Conservation (phyloP, 345 rosid species). For the Boechera divaricarpa region DNA sequence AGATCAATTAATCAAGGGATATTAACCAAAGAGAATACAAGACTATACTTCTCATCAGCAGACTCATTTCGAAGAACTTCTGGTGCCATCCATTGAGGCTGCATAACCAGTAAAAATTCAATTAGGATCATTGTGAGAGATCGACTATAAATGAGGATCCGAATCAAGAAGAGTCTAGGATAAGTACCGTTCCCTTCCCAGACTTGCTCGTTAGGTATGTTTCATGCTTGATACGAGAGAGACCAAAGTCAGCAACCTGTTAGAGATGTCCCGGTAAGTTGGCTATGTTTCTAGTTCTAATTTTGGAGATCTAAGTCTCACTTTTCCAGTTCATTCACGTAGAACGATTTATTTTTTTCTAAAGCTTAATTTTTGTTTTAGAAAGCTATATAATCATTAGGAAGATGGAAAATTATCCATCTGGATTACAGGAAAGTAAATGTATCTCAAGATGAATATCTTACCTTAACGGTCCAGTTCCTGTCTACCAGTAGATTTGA, state of each 20-base stretch:
- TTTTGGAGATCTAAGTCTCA: slow-evolving; percentile 1
- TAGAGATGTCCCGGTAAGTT: slow-evolving; percentile 32
- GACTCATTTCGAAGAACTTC: slow-evolving; percentile 98
- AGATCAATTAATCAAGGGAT: slow-evolving; percentile 7
- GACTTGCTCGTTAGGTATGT: slow-evolving; percentile 76
- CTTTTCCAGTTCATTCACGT: slow-evolving; percentile 5
- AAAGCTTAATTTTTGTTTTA: neutral
- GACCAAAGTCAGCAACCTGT: slow-evolving; percentile 99
- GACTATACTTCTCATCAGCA: slow-evolving; percentile 88
- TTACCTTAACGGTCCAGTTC: slow-evolving; percentile 96
- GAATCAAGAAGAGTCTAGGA: slow-evolving; percentile 10
- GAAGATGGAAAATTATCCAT: slow-evolving; percentile 2
- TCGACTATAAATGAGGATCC: neutral
- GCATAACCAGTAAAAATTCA: slow-evolving; percentile 34
- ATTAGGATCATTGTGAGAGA: neutral
- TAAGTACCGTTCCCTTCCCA: slow-evolving; percentile 90
- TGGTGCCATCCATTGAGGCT: slow-evolving; percentile 99
- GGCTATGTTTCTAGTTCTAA: neutral
- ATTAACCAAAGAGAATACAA: slow-evolving; percentile 21
- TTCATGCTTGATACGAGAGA: slow-evolving; percentile 92
- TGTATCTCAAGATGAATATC: slow-evolving; percentile 20
- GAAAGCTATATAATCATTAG: slow-evolving; percentile 2
- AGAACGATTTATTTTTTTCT: neutral
- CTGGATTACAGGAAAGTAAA: slow-evolving; percentile 6
- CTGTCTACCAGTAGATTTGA: slow-evolving; percentile 94